Evolutionary conservation across 2,329 filamentous ascomycete genomes (phyloP).

Genomic region (Simplicillium sp.): DNA sequence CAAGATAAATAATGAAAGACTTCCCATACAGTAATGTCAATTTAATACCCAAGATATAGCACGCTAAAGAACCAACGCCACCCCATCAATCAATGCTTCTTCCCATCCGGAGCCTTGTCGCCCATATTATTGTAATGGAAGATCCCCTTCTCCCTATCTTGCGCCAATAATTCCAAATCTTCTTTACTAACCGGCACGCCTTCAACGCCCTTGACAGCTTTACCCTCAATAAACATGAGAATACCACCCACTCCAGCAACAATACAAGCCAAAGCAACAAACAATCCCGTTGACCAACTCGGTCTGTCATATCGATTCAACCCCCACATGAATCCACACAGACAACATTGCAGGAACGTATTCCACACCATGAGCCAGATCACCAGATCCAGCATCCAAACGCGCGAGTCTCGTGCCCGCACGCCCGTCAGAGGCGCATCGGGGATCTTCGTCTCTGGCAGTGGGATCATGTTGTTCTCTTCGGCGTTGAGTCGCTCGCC

Average conservation of each 20-base stretch:
- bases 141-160: conserved; percentile 45
- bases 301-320: conserved; percentile 66
- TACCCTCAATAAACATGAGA: conserved; percentile 63
- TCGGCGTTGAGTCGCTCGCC: conserved; percentile 28
- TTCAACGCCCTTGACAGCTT: conserved; percentile 61
- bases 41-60: too few relatives aligned
- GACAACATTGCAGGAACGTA: conserved; percentile 63
- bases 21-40: too few relatives aligned
- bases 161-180: conserved; percentile 39
- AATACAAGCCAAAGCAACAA: conserved; percentile 65
- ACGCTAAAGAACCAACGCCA: too few relatives aligned
- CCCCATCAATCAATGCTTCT: conserved; percentile 2
- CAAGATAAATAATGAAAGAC: too few relatives aligned
- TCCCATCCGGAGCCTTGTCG: conserved; percentile 18
- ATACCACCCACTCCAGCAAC: conserved; percentile 60
- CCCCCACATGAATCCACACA: conserved; percentile 78
- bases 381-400: conserved; percentile 73
- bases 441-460: conserved; percentile 53
- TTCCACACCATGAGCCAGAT: conserved; percentile 73
- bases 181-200: conserved; percentile 54
- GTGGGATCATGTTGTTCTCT: conserved; percentile 39
- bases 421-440: conserved; percentile 61
- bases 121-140: conserved; percentile 41
- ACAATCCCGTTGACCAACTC: conserved; percentile 69
- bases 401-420: conserved; percentile 54